phyloP scores from a whole-genome alignment of 176 grass and related monocot species.

The Carex scoparia region DNA sequence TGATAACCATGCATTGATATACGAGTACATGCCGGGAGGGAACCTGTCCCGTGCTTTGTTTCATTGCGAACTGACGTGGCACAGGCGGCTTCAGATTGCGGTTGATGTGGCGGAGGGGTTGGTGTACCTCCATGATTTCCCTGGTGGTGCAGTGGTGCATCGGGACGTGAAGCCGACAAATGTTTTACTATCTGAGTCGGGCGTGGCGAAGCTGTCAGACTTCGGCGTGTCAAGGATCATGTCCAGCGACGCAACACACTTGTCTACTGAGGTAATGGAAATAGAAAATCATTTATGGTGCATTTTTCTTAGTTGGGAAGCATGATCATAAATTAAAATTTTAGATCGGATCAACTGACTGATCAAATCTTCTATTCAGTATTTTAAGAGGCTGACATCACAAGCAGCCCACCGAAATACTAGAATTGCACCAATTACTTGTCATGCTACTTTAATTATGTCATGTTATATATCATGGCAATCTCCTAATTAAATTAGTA shows the following conservation, averaged over 20 bases:
- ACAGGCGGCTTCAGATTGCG: conserved; percentile 36
- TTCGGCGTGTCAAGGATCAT: conserved; percentile 60
- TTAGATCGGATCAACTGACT: background rate
- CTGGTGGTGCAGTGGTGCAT: conserved; percentile 57
- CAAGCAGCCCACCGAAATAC: too few species aligned
- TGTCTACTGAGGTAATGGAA: conserved; percentile 49
- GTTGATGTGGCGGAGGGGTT: conserved; percentile 54
- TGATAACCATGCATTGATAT: conserved; percentile 44
- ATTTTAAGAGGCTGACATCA: background rate
- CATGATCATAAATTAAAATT: background rate
- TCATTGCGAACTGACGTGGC: conserved; percentile 39
- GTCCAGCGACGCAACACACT: conserved; percentile 41
- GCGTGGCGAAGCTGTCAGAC: conserved; percentile 61
- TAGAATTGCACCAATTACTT: background rate
- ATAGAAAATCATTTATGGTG: background rate
- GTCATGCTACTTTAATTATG: too few species aligned
- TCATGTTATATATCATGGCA: background rate
- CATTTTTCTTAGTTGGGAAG: background rate
- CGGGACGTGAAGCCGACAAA: conserved; percentile 75
- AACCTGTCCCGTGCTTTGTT: conserved; percentile 53
- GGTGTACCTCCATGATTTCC: conserved; percentile 55
- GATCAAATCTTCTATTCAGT: background rate
- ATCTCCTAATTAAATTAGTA: background rate
- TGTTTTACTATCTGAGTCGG: conserved; percentile 40
- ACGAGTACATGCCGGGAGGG: conserved; percentile 70